Percentiles rank a stretch among this genome's conserved stretches.
phyloP scores from a whole-genome alignment of 1,284 basidiomycete species.

The Cryptococcus sp. region DNA sequence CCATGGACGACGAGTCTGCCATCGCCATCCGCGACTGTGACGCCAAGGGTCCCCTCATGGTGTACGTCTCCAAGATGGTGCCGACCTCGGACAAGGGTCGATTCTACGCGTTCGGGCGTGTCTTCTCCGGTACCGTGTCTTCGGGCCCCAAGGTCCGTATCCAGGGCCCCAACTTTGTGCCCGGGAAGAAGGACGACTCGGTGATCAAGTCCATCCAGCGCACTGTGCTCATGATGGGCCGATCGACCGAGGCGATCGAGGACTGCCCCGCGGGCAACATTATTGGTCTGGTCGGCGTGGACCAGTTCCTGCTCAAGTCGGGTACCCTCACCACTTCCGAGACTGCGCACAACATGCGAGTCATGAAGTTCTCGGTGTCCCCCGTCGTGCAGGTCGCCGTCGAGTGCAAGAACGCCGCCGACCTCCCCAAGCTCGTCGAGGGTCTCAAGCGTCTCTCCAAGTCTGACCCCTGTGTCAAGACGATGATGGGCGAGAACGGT shows the following conservation, averaged over 20 bases:
- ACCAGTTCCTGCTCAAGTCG: conserved; percentile 99
- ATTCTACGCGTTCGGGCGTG: conserved; percentile 99
- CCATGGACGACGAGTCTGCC: conserved; percentile 99
- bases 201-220: conserved; percentile 99
- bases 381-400: conserved; percentile 99
- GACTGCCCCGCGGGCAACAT: conserved; percentile 99
- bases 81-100: conserved; percentile 99
- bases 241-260: conserved; percentile 97
- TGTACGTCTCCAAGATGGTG: conserved; percentile 99
- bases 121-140: conserved; percentile 97
- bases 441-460: conserved; percentile 99
- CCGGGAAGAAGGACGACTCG: conserved; percentile 98
- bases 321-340: conserved; percentile 97
- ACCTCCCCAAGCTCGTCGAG: conserved; percentile 99
- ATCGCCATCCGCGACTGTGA: conserved; percentile 99
- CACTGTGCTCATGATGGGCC: conserved; percentile 99
- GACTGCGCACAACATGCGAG: conserved; percentile 99
- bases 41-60: conserved; percentile 92
- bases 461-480: conserved; percentile 99
- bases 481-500: conserved; percentile 87
- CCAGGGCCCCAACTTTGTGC: conserved; percentile 97
- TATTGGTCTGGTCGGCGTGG: conserved; percentile 97
- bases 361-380: conserved; percentile 99
- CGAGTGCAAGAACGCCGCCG: conserved; percentile 99
- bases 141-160: conserved; percentile 99